Evolutionary conservation across 495 filamentous ascomycete genomes (phyloP), one percentile per base, ranked within the genome.

Genomic region (Aspergillus avenaceus): DNA sequence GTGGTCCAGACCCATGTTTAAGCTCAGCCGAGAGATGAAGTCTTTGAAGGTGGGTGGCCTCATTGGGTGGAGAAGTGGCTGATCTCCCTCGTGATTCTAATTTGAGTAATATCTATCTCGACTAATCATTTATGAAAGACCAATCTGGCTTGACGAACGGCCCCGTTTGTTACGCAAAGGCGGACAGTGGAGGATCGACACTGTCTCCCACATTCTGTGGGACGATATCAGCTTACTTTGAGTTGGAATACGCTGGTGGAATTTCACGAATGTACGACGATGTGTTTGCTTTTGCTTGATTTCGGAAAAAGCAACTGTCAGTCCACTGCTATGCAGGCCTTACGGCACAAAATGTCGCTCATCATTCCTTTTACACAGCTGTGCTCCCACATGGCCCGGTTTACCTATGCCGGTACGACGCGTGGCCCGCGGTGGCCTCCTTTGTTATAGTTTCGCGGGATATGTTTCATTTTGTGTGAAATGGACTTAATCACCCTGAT

Each of bases 361-460:
- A 26, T 32, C 21, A 12, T n/a, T 26, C 26, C 34, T 36, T 46
- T 50, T 47, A 28, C 24, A 47, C 27, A 21, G 19, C 22, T 16
- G 25, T 13, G 41, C 45, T 55, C 47, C 47, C 52, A 46, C 46
- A 46, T 50, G 47, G 47, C 31, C 24, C 12, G 13, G 18, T 14
- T 12, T 16, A 38, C 21, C 5, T 38, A 14, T 38, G 34, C 13
- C 16, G 21, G n/a, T 14, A 9, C 18, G n/a, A 14, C 32, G 1
- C 32, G 32, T 8, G 18, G 2, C 4, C 8, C n/a, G 6, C 16
- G 21, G n/a, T 19, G 21, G 18, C 18, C 21, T 21, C 6, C 21
- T 38, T 16, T 38, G 21, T 1, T 8, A 14, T 18, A 3, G 12
- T 19, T 38, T 38, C 7, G 34, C 34, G 14, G 13, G 16, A 19